Evolutionary conservation across 169 alveolate genomes (phyloP), one percentile per base, ranked within the genome.

Genomic region (Cryptosporidium parvum): DNA sequence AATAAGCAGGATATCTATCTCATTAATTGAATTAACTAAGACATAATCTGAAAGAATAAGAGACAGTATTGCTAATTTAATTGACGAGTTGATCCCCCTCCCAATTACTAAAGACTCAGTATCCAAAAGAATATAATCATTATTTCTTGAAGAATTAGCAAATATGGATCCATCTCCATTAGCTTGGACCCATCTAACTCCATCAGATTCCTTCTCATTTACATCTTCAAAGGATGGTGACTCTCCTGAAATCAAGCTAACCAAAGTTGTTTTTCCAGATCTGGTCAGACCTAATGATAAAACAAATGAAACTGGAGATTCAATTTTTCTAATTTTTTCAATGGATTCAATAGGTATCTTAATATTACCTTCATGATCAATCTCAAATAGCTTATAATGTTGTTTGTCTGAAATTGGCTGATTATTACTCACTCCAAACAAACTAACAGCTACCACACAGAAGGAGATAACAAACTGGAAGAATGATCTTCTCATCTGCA

Each of bases 261-360:
- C 51, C 89, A 93, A 86, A 14, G 95, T 93, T 53, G 95, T 92
- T 72, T 93, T 94, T 8, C 96, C 95, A 12, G 95, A 91, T 29
- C 95, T 94, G n/a, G 95, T 84, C 39, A 91, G 93, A 21, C 96
- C 96, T 86, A 93, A 65, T 16, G 92, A 53, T 31, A 92, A 89
- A 29, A 91, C 71, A 26, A 93, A 67, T 9, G 70, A 70, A 51
- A 85, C 18, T 2, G 95, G 95, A 26, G 68, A 61, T 26, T 67
- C 58, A 42, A 80, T 29, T 1, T 14, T 29, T 26, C 70, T 61
- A 3, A 80, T 48, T 16, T 18, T 80, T 62, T 80, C 75, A 21
- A 65, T 67, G 21, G 89, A 62, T 16, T 80, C 89, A 35, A 14
- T 42, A 6, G 52, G n/a, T 42, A 80, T 16, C 29, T 23, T 53